phyloP scores from a whole-genome alignment of 805 yeast genomes.

The Ogataea pilisensis region DNA sequence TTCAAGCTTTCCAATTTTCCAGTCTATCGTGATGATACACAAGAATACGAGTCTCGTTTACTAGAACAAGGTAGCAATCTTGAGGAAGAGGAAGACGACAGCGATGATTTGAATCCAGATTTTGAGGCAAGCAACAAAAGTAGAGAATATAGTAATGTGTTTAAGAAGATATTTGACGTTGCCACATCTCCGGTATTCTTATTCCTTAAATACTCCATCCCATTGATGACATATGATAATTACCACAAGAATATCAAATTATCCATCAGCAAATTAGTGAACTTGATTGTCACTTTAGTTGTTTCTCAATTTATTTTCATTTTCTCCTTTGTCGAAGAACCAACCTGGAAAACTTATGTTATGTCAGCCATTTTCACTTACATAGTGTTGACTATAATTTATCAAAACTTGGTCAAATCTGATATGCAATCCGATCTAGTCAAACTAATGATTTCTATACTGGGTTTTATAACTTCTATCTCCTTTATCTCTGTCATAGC shows the following conservation, averaged over 20 bases:
- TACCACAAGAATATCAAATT: conserved; percentile 21
- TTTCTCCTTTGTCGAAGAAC: conserved; percentile 18
- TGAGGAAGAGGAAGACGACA: conserved; percentile 11
- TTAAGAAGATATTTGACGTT: conserved; percentile 9
- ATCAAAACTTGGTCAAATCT: conserved; percentile 17
- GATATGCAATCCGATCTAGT: conserved; percentile 17
- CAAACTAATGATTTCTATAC: conserved; percentile 31
- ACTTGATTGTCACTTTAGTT: conserved; percentile 17
- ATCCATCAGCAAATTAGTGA: conserved; percentile 12
- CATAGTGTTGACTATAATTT: conserved; percentile 7
- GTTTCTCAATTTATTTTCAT: conserved; percentile 21
- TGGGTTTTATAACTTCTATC: conserved; percentile 67
- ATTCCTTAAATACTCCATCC: conserved; percentile 22
- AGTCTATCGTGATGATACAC: conserved; percentile 12
- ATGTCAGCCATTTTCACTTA: conserved; percentile 3
- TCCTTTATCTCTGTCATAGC: conserved; percentile 69
- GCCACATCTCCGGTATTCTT: conserved; percentile 18
- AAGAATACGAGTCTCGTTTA: conserved; percentile 20
- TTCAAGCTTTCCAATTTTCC: conserved; percentile 11
- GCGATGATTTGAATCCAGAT: conserved; percentile 1
- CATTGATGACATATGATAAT: conserved; percentile 19
- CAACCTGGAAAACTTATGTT: conserved; percentile 12
- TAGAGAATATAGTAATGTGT: neutral
- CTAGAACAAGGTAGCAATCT: conserved; percentile 7
- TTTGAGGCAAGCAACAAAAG: conserved; percentile 3